These are phyloP conservation scores for Scopulariopsis brevicaulis DNA, from an alignment of 2,329 filamentous ascomycete genomes.

Conservation along the genomic window DNA sequence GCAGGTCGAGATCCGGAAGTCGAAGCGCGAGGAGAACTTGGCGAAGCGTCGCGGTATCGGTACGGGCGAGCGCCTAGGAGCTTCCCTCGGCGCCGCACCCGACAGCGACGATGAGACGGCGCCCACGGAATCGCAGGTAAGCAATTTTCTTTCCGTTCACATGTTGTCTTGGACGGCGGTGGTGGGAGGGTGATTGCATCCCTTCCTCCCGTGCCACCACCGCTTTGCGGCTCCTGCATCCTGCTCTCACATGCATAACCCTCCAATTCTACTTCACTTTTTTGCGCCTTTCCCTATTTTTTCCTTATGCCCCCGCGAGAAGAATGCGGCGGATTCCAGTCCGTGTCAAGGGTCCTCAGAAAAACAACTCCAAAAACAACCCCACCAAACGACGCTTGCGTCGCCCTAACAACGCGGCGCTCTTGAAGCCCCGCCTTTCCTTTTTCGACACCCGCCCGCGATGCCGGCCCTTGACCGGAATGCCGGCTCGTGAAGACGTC, in stretches of 20 bases:
- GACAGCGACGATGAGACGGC: constrained; percentile 97
- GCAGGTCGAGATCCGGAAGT: constrained; percentile 97
- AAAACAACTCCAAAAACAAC: neutral
- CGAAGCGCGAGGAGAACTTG: constrained; percentile 97
- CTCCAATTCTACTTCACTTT: neutral
- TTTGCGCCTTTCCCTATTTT: neutral
- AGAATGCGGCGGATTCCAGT: neutral
- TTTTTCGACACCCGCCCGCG: neutral
- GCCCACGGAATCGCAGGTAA: constrained; percentile 92
- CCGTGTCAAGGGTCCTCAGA: neutral
- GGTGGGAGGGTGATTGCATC: neutral
- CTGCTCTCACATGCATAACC: neutral
- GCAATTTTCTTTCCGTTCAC: constrained; percentile 18
- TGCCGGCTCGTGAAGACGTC: neutral
- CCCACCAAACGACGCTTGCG: neutral
- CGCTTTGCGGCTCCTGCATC: neutral
- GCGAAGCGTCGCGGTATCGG: constrained; percentile 95
- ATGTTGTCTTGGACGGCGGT: constrained; percentile 1
- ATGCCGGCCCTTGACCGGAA: neutral
- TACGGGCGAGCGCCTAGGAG: constrained; percentile 68
- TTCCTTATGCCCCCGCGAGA: neutral
- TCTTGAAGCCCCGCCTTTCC: neutral
- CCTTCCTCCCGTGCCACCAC: neutral
- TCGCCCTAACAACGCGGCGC: neutral
- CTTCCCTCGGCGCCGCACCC: constrained; percentile 73